Base-by-base conservation (phyloP, 805 yeast genomes). In the Myxozyma nipponensis region DNA sequence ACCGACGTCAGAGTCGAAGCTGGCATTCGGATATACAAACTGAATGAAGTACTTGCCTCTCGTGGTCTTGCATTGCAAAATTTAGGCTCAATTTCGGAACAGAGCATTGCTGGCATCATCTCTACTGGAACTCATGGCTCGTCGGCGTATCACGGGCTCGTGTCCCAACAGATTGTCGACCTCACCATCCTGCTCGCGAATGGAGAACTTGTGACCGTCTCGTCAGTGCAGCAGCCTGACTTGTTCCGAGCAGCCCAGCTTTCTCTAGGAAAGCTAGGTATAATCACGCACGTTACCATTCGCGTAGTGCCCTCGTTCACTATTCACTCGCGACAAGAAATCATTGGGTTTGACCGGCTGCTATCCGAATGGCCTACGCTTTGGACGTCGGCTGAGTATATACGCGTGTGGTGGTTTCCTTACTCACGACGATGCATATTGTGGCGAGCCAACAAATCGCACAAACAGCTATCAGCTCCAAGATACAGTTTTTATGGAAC, bases 101-200 rank as follows among this genome's bases (percentile, higher is more conserved):
- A 91, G 66, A 85, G 95, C 15, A 74, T 89, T 23, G 98, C 95
- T 2, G 98, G 98, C n/a, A 81, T 90, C 58, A 88, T 93, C 40
- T 84, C 95, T 1, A 91, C 98, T 0, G 98, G 98, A 25, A 89
- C 98, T 0, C 98, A 91, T 64, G 98, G 98, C 5, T 85, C 97
- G 0, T 83, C 95, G 7, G 95, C 91, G 38, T 86, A 77, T 66
- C 98, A 93, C 63, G 97, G 98, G 0, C 73, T 90, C 34, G 85
- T 91, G 1, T 80, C 93, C 6, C 91, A 88, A 61, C 96, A 89
- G 67, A 76, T 86, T 55, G 97, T 91, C 2, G 79, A 82, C 57
- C 67, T 91, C 50, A 81, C 86, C 7, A 66, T 91, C 26, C 79
- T 90, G 50, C 81, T 84, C 58, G 86, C 93, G 42, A 70, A 74